A percentile compares a stretch with the other conserved stretches of the same genome.
Evolutionary conservation across 2,329 filamentous ascomycete genomes (phyloP).

Genomic region (Pseudopithomyces maydicus): DNA sequence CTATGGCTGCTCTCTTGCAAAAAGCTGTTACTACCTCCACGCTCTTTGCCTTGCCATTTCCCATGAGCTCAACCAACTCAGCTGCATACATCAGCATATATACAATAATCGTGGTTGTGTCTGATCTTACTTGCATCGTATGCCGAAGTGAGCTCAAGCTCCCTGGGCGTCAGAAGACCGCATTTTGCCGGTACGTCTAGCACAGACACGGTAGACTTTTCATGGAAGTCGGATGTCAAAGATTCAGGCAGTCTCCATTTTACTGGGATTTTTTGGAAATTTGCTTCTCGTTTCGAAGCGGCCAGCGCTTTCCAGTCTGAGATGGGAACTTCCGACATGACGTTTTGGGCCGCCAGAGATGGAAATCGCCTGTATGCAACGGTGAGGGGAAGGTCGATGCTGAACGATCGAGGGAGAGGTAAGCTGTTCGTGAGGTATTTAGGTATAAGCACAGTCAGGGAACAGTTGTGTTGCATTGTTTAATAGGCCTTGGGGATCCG

Average conservation of each 20-base stretch:
- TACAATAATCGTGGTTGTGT: neutral
- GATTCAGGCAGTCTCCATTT: slow-evolving; percentile 37
- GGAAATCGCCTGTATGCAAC: no score
- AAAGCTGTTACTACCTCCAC: slow-evolving; percentile 59
- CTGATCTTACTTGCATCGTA: slow-evolving; percentile 34
- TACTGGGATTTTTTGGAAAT: slow-evolving; percentile 35
- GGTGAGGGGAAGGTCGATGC: no score
- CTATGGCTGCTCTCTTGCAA: slow-evolving; percentile 58
- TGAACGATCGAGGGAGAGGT: neutral
- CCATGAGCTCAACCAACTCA: slow-evolving; percentile 32
- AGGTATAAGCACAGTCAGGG: neutral
- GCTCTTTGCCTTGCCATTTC: slow-evolving; percentile 25
- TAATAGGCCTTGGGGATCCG: slow-evolving; percentile 5
- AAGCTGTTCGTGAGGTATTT: neutral
- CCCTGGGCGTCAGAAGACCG: slow-evolving; percentile 36
- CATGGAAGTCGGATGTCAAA: slow-evolving; percentile 20
- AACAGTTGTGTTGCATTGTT: neutral
- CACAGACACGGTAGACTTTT: slow-evolving; percentile 29
- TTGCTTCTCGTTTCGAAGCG: slow-evolving; percentile 33
- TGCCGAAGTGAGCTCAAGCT: slow-evolving; percentile 42
- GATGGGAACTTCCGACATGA: neutral
- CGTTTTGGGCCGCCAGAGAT: no score
- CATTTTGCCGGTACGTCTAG: slow-evolving; percentile 36
- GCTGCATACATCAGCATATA: slow-evolving; percentile 3
- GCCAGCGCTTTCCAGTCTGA: slow-evolving; percentile 37